Evolutionary conservation across 768 basidiomycete species (phyloP).

Genomic region (Termitomyces sp.): DNA sequence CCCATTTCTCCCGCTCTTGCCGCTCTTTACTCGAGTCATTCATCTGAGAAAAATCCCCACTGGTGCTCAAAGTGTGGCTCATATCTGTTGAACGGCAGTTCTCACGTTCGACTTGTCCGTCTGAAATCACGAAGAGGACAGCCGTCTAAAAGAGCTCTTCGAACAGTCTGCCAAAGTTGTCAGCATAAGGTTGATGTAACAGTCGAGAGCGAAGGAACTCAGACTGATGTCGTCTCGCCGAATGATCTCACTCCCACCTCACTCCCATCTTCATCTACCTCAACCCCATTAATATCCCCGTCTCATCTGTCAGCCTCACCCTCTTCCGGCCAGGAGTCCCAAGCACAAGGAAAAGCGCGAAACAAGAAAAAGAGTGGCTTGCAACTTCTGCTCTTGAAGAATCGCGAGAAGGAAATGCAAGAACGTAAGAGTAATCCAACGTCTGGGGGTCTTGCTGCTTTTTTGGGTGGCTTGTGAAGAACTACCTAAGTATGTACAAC

Average conservation of each 20-base stretch:
- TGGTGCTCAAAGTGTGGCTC: slow-evolving; percentile 56
- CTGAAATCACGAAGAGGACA: slow-evolving; percentile 23
- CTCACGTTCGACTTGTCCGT: slow-evolving; percentile 34
- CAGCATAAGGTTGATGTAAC: slow-evolving; percentile 21
- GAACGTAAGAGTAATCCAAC: slow-evolving; percentile 29
- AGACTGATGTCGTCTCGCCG: not conserved
- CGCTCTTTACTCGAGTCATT: slow-evolving; percentile 56
- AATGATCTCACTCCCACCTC: not conserved
- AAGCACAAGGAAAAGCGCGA: slow-evolving; percentile 29
- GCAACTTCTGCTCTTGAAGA: slow-evolving; percentile 63
- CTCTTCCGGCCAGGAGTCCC: not conserved
- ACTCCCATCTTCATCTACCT: not conserved
- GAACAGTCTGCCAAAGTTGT: slow-evolving; percentile 32
- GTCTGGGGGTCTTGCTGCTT: slow-evolving; percentile 49
- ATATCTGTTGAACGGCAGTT: slow-evolving; percentile 41
- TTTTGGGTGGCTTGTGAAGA: slow-evolving; percentile 41
- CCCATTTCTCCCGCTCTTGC: slow-evolving; percentile 56
- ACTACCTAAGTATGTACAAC: not conserved
- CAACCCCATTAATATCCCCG: slow-evolving; percentile 13
- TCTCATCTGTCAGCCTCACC: slow-evolving; percentile 3
- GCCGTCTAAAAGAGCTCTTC: slow-evolving; percentile 19
- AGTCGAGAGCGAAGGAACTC: slow-evolving; percentile 14
- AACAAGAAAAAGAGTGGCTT: slow-evolving; percentile 57
- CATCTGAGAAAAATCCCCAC: slow-evolving; percentile 24
- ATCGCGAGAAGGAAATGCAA: slow-evolving; percentile 50